These are phyloP conservation scores for Sporothrix brunneoviolacea DNA, from an alignment of 2,329 filamentous ascomycete species.

Conservation along the genomic window DNA sequence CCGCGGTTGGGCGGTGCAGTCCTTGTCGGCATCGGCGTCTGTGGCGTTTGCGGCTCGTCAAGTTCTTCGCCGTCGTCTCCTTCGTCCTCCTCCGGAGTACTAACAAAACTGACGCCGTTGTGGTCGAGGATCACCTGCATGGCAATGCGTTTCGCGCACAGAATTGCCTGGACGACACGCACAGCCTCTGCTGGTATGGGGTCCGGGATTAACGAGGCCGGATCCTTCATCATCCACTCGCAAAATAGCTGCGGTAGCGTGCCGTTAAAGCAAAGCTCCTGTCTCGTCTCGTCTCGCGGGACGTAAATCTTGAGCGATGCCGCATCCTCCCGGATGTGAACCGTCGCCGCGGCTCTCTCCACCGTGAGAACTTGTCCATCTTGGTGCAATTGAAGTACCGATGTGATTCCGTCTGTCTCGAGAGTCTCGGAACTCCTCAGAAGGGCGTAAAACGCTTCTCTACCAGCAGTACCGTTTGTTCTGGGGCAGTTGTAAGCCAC, in stretches of 20 bases:
- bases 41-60: neutral
- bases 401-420: constrained; percentile 28
- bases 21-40: too few species aligned
- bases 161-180: neutral
- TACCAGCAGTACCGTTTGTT: constrained; percentile 1
- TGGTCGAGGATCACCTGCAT: neutral
- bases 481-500: constrained; percentile 23
- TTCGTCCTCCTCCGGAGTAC: neutral
- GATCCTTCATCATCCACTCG: constrained; percentile 30
- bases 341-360: neutral
- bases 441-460: constrained; percentile 20
- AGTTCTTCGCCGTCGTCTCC: neutral
- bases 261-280: constrained; percentile 25
- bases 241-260: constrained; percentile 25
- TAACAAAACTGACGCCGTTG: neutral
- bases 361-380: constrained; percentile 16
- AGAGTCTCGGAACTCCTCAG: constrained; percentile 21
- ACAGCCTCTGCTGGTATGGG: neutral
- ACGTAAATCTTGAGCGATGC: constrained; percentile 26
- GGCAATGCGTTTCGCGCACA: neutral
- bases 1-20: too few species aligned
- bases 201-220: neutral
- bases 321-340: neutral
- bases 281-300: constrained; percentile 22
- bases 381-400: constrained; percentile 23